Percentiles rank a stretch among this genome's conserved stretches.
Evolutionary conservation across 2,329 filamentous ascomycete genomes (phyloP).

Genomic region (Colletotrichum musicola): DNA sequence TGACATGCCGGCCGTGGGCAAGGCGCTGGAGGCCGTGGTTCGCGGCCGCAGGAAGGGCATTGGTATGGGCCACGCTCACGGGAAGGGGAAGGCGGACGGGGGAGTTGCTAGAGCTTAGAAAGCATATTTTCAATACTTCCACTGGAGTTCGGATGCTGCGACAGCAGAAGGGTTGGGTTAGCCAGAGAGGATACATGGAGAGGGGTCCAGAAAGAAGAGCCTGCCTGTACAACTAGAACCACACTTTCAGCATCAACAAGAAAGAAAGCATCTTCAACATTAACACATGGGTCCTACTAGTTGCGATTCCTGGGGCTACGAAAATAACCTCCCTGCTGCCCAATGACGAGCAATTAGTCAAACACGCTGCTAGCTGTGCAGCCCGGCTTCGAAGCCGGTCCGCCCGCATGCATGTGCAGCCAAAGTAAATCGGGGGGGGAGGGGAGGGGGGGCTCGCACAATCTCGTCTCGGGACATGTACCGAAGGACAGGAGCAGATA

Average conservation of each 20-base stretch:
- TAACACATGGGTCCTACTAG: too few relatives aligned
- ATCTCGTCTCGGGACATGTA: slow-evolving; percentile 13
- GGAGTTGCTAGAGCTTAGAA: slow-evolving; percentile 17
- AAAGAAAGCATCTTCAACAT: too few relatives aligned
- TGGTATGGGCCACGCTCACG: slow-evolving; percentile 64
- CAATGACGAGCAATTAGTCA: too few relatives aligned
- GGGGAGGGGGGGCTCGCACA: neutral
- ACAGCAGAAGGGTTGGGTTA: neutral
- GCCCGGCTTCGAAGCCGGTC: slow-evolving; percentile 5
- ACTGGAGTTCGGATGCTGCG: neutral
- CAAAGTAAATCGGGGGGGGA: slow-evolving; percentile 23
- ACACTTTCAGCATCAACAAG: too few relatives aligned
- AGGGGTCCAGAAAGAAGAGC: too few relatives aligned
- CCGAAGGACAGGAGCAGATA: slow-evolving; percentile 10
- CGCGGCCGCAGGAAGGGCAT: slow-evolving; percentile 79
- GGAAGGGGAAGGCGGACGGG: neutral
- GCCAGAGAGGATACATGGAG: too few relatives aligned
- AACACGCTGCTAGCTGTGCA: neutral
- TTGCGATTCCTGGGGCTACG: too few relatives aligned
- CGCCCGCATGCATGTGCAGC: neutral
- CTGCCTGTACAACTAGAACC: neutral
- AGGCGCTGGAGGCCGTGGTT: slow-evolving; percentile 76
- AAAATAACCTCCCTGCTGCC: too few relatives aligned
- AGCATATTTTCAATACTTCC: neutral
- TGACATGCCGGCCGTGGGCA: slow-evolving; percentile 84